phyloP scores from a whole-genome alignment of 306 rosid species.

The Myrica gale region DNA sequence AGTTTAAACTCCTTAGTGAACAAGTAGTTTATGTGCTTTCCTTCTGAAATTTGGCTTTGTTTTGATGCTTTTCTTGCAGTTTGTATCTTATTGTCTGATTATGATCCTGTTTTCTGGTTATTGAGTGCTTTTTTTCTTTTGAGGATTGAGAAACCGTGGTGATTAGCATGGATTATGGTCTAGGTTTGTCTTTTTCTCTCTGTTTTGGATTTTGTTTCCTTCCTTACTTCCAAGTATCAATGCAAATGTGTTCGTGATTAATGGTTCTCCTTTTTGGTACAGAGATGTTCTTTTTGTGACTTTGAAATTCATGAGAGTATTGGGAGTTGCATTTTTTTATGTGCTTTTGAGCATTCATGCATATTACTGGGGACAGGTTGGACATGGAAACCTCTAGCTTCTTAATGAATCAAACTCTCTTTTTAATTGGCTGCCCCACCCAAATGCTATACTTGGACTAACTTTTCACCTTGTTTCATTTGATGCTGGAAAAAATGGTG shows the following conservation, averaged over 20 bases:
- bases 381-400: not conserved
- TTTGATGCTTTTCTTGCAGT: slow-evolving; percentile 25
- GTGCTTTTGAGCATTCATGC: not conserved
- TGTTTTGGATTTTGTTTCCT: not conserved
- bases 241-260: not conserved
- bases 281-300: not conserved
- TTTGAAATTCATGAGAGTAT: not conserved
- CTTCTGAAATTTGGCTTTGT: slow-evolving; percentile 8
- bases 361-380: not conserved
- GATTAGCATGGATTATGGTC: slow-evolving; percentile 22
- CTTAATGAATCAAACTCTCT: not conserved
- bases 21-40: slow-evolving; percentile 14
- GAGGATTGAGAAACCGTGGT: not conserved
- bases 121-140: not conserved
- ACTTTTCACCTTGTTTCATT: not conserved
- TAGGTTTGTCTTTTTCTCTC: slow-evolving; percentile 13
- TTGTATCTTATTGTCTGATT: not conserved
- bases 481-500: not conserved
- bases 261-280: not conserved
- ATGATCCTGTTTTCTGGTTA: not conserved
- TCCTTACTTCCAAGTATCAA: not conserved
- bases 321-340: not conserved
- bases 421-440: not conserved
- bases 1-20: not conserved
- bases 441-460: not conserved